phyloP scores from a whole-genome alignment of 768 basidiomycete genomes.

The Lactifluus hygrophoroides region DNA sequence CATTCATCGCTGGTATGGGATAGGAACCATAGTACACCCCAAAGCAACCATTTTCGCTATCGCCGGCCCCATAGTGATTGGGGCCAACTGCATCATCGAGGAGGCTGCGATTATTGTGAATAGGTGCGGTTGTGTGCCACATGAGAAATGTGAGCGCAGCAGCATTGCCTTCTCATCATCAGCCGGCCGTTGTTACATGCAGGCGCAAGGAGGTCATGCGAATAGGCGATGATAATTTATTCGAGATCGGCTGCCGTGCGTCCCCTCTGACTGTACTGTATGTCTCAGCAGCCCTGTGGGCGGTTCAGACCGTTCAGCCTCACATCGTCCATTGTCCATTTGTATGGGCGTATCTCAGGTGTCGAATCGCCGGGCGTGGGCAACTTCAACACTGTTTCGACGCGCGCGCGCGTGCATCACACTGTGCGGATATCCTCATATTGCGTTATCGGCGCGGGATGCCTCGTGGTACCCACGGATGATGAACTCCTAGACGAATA shows the following conservation, averaged over 20 bases:
- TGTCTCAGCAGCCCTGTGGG: neutral
- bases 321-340: neutral
- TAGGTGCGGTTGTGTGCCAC: slow-evolving; percentile 35
- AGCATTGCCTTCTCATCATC: neutral
- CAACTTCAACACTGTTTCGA: slow-evolving; percentile 77
- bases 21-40: slow-evolving; percentile 85
- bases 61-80: slow-evolving; percentile 85
- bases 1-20: neutral
- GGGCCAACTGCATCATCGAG: slow-evolving; percentile 82
- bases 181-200: neutral
- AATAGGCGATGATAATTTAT: slow-evolving; percentile 89
- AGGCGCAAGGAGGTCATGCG: slow-evolving; percentile 81
- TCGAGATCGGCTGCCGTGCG: slow-evolving; percentile 90
- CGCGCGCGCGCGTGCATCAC: slow-evolving; percentile 75
- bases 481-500: slow-evolving; percentile 75
- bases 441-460: slow-evolving; percentile 78
- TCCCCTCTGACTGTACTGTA: slow-evolving; percentile 18
- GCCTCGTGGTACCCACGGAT: slow-evolving; percentile 69
- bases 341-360: too few relatives aligned
- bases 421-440: slow-evolving; percentile 70
- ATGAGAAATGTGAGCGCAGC: neutral
- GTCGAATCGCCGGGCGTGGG: slow-evolving; percentile 84
- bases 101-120: slow-evolving; percentile 89
- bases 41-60: slow-evolving; percentile 91
- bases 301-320: neutral